Percentiles rank a stretch among this genome's conserved stretches.
These are phyloP conservation scores for Irpex sp. DNA, from an alignment of 1,284 basidiomycete genomes.

Conservation along the genomic window DNA sequence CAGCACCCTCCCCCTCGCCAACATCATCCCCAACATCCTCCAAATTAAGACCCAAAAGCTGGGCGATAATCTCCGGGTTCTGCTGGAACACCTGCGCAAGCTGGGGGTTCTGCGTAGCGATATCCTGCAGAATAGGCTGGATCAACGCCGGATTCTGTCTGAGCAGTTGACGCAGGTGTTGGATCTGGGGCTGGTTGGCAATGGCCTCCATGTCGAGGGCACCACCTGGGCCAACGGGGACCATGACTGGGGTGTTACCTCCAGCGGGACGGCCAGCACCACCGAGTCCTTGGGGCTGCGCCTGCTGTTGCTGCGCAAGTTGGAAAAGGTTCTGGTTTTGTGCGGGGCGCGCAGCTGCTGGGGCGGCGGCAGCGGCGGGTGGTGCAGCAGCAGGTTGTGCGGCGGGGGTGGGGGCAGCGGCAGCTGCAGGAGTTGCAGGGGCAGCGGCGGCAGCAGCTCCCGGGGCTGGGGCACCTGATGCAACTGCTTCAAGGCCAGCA, in stretches of 20 bases:
- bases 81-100: slow-evolving; percentile 61
- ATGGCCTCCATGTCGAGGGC: slow-evolving; percentile 46
- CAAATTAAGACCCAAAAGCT: slow-evolving; percentile 51
- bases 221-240: slow-evolving; percentile 29
- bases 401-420: slow-evolving; percentile 16
- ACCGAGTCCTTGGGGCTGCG: slow-evolving; percentile 21
- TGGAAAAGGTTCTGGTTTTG: slow-evolving; percentile 70
- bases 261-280: slow-evolving; percentile 20
- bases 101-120: slow-evolving; percentile 68
- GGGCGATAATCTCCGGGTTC: slow-evolving; percentile 68
- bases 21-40: slow-evolving; percentile 38
- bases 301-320: slow-evolving; percentile 67
- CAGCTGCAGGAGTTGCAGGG: slow-evolving; percentile 58
- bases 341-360: slow-evolving; percentile 29
- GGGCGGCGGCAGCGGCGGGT: slow-evolving; percentile 28
- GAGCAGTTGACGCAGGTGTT: slow-evolving; percentile 66
- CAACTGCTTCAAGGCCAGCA: slow-evolving; percentile 52
- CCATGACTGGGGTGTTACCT: slow-evolving; percentile 15
- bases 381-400: slow-evolving; percentile 23
- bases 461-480: slow-evolving; percentile 26
- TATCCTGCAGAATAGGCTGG: slow-evolving; percentile 80
- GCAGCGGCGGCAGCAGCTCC: slow-evolving; percentile 28
- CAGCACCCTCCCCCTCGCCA: slow-evolving; percentile 39
- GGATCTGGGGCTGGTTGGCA: slow-evolving; percentile 57
- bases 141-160: slow-evolving; percentile 72